A percentile compares a stretch with the other conserved stretches of the same genome.
phyloP scores from a whole-genome alignment of 2,329 filamentous ascomycete species.

The Scorias spongiosa region DNA sequence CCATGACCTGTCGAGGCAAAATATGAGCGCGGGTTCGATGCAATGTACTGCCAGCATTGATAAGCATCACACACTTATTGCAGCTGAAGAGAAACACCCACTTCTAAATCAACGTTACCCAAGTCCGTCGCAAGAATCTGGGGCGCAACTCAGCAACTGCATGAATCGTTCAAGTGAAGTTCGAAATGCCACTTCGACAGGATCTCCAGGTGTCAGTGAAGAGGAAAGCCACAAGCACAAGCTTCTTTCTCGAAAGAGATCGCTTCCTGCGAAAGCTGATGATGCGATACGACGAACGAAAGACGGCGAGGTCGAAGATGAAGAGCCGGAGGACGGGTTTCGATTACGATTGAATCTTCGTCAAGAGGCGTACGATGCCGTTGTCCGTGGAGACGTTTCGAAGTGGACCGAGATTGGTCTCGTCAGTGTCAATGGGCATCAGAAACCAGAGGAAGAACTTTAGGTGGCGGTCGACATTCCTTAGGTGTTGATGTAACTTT shows the following conservation, averaged over 20 bases:
- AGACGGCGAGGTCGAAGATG: neutral
- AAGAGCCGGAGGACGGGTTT: slow-evolving; percentile 1
- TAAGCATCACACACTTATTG: neutral
- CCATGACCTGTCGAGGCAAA: neutral
- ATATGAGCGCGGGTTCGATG: neutral
- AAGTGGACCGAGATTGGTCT: slow-evolving; percentile 14
- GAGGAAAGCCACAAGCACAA: too few species aligned
- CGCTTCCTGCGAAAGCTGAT: too few species aligned
- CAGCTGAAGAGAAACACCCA: neutral
- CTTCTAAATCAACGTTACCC: neutral
- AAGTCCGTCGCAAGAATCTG: neutral
- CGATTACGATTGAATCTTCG: slow-evolving; percentile 7
- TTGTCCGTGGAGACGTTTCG: slow-evolving; percentile 5
- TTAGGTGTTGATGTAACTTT: neutral
- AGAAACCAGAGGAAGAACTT: slow-evolving; percentile 15
- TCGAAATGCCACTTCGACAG: too few species aligned
- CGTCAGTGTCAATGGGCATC: slow-evolving; percentile 16
- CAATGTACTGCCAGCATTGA: neutral
- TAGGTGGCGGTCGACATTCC: slow-evolving; percentile 4
- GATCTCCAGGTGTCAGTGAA: too few species aligned
- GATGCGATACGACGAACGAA: too few species aligned
- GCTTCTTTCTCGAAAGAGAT: too few species aligned
- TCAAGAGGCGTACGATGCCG: slow-evolving; percentile 14
- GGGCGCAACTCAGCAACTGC: neutral
- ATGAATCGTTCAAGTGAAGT: neutral